Conservation (phyloP, 768 basidiomycete genomes). For the Fomitopsis serialis region DNA sequence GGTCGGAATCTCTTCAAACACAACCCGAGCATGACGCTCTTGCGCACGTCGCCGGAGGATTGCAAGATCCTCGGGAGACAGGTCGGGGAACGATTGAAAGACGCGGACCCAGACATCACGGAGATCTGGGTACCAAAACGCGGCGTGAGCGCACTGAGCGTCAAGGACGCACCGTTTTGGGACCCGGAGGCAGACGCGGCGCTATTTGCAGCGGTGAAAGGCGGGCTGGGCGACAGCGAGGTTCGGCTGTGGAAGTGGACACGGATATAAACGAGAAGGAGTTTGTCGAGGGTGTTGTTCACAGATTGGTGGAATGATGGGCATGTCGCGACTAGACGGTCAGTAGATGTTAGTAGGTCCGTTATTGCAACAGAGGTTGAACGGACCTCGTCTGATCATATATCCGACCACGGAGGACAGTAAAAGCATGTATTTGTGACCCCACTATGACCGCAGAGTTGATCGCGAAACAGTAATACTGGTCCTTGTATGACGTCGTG, state of each 20-base stretch:
- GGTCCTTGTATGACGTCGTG: no score
- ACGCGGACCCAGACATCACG: constrained; percentile 3
- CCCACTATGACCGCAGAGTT: no score
- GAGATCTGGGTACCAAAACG: constrained; percentile 13
- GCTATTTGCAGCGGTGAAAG: constrained; percentile 5
- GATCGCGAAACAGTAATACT: no score
- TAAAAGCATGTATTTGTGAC: no score
- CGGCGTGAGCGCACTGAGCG: constrained; percentile 10
- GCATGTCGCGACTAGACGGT: neutral
- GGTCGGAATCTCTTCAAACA: constrained; percentile 9
- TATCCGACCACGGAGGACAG: no score
- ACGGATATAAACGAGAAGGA: constrained; percentile 10
- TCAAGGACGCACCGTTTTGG: constrained; percentile 4
- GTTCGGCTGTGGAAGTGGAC: constrained; percentile 6
- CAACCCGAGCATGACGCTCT: constrained; percentile 13
- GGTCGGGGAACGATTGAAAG: constrained; percentile 8
- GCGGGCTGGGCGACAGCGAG: neutral
- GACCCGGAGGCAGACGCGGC: constrained; percentile 12
- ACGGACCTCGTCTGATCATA: no score
- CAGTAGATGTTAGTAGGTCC: no score
- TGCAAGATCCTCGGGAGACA: constrained; percentile 8
- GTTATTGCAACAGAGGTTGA: no score
- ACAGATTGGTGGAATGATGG: constrained; percentile 10
- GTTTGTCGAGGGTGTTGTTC: constrained; percentile 10
- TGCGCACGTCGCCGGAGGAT: constrained; percentile 15